Evolutionary conservation across 768 basidiomycete genomes (phyloP), one percentile per base, ranked within the genome.

Genomic region (Naganishia randhawae): DNA sequence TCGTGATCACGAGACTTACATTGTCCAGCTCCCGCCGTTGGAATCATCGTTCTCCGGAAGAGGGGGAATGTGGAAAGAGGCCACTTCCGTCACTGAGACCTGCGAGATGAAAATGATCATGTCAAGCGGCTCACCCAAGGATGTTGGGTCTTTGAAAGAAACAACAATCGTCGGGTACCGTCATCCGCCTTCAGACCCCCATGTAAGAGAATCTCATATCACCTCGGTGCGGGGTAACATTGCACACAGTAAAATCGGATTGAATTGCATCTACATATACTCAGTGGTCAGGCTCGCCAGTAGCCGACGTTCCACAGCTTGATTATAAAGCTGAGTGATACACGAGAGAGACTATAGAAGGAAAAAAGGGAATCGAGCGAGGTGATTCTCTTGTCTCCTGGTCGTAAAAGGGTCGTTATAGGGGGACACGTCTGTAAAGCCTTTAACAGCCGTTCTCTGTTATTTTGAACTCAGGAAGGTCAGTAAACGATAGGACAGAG

Each of bases 321-420:
- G 57, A 39, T 61, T 39, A 61, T 61, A 61, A 48, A 48, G 45
- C 45, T 16, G 25, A 61, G n/a, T 39, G 57, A 61, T 61, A 61
- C 57, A 61, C 13, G n/a, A 22, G 22, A 41, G 22, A 41, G 27
- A 39, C 11, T 25, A 42, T 7, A 39, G 14, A 7, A 19, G 35
- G 37, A 42, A 25, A 9, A 42, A 19, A 19, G 27, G 22, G 39
- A 25, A 61, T 27, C 11, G 25, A 55, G 57, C 41, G 37, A 29
- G 39, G n/a, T 14, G 39, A n/a, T 10, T 39, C 57, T 39, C 41
- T 39, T 39, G 37, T 61, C 39, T 29, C 37, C 14, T 2, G 3
- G 8, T 39, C 22, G 57, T 41, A 41, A 48, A 11, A 41, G 57
- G 27, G 22, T 61, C 57, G 57, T 61, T 61, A 61, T 42, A 61